Evolutionary conservation across 2,329 filamentous ascomycete genomes (phyloP).

Genomic region (Claviceps africana): DNA sequence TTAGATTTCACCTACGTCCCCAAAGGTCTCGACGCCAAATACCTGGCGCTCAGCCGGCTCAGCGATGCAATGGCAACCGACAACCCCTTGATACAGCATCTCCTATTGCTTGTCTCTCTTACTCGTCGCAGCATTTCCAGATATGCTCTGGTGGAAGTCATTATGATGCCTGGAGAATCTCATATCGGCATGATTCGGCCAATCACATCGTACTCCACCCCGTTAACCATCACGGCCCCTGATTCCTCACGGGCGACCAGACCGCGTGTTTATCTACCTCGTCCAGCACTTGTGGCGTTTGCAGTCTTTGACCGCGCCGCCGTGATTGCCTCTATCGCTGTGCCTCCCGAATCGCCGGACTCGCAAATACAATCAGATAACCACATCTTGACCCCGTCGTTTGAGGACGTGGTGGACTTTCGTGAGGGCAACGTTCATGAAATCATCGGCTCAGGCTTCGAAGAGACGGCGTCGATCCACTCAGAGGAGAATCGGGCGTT

Average conservation of each 20-base stretch:
- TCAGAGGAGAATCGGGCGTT: conserved; percentile 35
- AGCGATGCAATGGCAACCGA: conserved; percentile 35
- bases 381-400: conserved; percentile 49
- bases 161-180: conserved; percentile 38
- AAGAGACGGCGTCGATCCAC: conserved; percentile 33
- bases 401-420: conserved; percentile 80
- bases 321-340: conserved; percentile 59
- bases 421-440: conserved; percentile 49
- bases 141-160: conserved; percentile 65
- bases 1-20: conserved; percentile 66
- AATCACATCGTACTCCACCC: conserved; percentile 49
- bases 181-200: conserved; percentile 54
- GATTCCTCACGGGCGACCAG: conserved; percentile 22
- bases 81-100: conserved; percentile 38
- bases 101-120: conserved; percentile 48
- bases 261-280: conserved; percentile 64
- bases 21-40: conserved; percentile 35
- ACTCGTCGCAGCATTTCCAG: conserved; percentile 37
- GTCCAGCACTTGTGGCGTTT: conserved; percentile 67
- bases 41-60: conserved; percentile 35
- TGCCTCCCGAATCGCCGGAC: conserved; percentile 55
- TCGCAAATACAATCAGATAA: conserved; percentile 59
- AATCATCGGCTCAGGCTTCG: conserved; percentile 48
- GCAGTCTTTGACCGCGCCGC: conserved; percentile 67
- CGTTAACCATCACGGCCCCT: conserved; percentile 30